Conservation (phyloP, 257 asterid genomes). For the Coffea eugenioides region DNA sequence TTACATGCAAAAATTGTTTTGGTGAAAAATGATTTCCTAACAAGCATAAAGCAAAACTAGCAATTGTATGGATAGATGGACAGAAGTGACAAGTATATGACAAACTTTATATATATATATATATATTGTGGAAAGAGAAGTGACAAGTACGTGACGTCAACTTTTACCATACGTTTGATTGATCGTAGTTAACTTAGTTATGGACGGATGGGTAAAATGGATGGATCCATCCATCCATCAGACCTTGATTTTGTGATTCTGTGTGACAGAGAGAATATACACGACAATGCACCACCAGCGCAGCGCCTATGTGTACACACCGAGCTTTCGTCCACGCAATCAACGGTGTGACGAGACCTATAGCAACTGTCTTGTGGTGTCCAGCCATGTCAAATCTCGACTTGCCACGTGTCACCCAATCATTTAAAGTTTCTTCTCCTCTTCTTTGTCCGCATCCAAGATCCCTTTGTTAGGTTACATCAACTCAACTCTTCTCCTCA, state of each 20-base stretch:
- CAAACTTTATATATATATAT: neutral
- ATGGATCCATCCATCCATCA: no score
- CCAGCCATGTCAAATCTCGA: slow-evolving; percentile 24
- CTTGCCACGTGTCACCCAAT: slow-evolving; percentile 29
- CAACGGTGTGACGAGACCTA: slow-evolving; percentile 32
- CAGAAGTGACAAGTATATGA: slow-evolving; percentile 21
- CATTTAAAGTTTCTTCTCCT: slow-evolving; percentile 8
- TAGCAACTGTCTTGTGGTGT: slow-evolving; percentile 18
- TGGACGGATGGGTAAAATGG: neutral
- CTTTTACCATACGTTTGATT: slow-evolving; percentile 17
- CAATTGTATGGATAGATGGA: neutral
- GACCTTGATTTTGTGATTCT: slow-evolving; percentile 6
- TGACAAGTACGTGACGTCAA: neutral
- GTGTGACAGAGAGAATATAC: slow-evolving; percentile 18
- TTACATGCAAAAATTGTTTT: no score
- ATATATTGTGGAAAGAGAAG: no score
- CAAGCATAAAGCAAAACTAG: neutral
- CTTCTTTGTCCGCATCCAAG: slow-evolving; percentile 16
- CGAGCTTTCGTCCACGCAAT: slow-evolving; percentile 40
- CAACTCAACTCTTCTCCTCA: slow-evolving; percentile 8
- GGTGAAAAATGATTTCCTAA: no score
- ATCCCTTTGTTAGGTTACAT: slow-evolving; percentile 22
- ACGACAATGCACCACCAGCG: neutral
- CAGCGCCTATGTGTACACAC: neutral
- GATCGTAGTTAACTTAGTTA: neutral